These are phyloP conservation scores for Coemansia sp. DNA, from an alignment of 192 early-diverging fungal species.

Conservation along the genomic window DNA sequence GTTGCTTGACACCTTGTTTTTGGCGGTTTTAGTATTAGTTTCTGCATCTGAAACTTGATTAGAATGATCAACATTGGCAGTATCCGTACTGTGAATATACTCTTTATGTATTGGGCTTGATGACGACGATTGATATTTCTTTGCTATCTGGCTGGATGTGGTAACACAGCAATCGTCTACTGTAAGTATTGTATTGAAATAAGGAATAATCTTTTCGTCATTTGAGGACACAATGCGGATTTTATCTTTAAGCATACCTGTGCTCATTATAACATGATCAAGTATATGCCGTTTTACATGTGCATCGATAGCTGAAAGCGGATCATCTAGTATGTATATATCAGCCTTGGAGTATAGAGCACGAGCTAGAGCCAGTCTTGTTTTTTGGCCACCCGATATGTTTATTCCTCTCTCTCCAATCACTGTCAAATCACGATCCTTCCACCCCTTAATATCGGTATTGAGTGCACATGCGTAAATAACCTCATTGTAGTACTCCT, in stretches of 20 bases:
- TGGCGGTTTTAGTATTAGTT: neutral
- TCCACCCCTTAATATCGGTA: constrained; percentile 63
- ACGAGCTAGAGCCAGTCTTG: constrained; percentile 66
- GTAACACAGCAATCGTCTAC: constrained; percentile 63
- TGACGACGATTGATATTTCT: neutral
- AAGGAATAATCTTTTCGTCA: constrained; percentile 31
- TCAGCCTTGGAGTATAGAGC: constrained; percentile 64
- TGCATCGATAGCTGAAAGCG: constrained; percentile 68
- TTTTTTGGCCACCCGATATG: constrained; percentile 70
- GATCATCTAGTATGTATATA: constrained; percentile 68
- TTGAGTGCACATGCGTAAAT: constrained; percentile 62
- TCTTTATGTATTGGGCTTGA: neutral
- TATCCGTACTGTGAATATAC: neutral
- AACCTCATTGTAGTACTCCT: constrained; percentile 56
- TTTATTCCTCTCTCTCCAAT: constrained; percentile 71
- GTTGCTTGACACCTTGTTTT: constrained; percentile 25
- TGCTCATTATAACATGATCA: constrained; percentile 30
- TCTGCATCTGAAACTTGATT: neutral
- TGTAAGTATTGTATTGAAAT: constrained; percentile 66
- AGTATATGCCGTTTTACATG: constrained; percentile 61
- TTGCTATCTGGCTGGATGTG: neutral
- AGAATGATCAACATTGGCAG: neutral
- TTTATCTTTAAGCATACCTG: too few species aligned
- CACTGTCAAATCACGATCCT: constrained; percentile 66
- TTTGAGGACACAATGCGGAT: too few species aligned